Base-by-base conservation (phyloP, 805 yeast species). In the Ogataea trehaloabstinens region DNA sequence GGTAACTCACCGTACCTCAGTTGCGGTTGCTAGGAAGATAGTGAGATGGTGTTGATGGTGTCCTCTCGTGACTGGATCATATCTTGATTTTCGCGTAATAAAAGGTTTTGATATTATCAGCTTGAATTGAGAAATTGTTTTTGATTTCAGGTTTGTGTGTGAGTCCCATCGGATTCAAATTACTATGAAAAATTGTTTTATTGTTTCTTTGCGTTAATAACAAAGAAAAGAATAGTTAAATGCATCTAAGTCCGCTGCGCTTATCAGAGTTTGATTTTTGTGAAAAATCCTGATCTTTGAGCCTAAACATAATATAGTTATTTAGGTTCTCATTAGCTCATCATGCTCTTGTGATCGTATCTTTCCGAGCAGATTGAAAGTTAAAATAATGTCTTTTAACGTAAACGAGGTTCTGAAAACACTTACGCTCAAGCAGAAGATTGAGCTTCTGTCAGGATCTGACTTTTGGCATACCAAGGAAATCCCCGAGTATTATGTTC, bases 391-490 rank as follows among this genome's bases (percentile, higher is more conserved):
- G 17, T 7, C 13, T 29, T 40, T 40, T 22, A 42, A 55, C 38
- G 54, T 53, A 29, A 56, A 53, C 12, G 41, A 49, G 5, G 19
- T 52, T 2, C 16, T 58, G 18, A 18, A 24, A 8, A 33, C 52
- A 35, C 48, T 64, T 34, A 55, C 63, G 17, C 30, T 51, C 2
- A 40, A 48, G 17, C 68, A 64, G 40, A 64, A 64, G 30, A 45
- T 56, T 40, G 31, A 43, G n/a, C 53, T 64, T n/a, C 33, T 63
- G n/a, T 46, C 65, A 7, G 34, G 46, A 25, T 48, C 37, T 16
- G 73, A 70, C 41, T 63, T 66, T 49, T 70, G 74, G 74, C 73
- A 70, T 51, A 66, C 73, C 2, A 32, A 36, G 27, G 44, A 52
- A 8, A 56, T 70, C 20, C 56, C 49, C 21, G 48, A 72, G 40